Evolutionary conservation across 2,329 filamentous ascomycete species (phyloP).

Genomic region (Pseudocercospora ulei): DNA sequence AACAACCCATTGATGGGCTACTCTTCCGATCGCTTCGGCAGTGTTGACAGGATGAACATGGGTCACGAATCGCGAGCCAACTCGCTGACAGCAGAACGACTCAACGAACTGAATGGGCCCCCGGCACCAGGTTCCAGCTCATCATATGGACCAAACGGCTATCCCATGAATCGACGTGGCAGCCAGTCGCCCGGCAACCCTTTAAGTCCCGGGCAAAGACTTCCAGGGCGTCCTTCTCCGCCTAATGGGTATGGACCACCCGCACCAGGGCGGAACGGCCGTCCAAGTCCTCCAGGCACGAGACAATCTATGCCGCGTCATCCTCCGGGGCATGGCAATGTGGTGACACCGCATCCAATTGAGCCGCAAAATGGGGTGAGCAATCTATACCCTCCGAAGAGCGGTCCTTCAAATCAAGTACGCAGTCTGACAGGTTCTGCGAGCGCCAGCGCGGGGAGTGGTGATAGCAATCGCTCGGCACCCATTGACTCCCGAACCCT

Average conservation of each 20-base stretch:
- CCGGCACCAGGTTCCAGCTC: slow-evolving; percentile 14
- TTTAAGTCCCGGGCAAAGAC: slow-evolving; percentile 52
- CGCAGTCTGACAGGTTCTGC: slow-evolving; percentile 99
- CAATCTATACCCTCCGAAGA: slow-evolving; percentile 84
- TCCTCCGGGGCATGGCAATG: slow-evolving; percentile 75
- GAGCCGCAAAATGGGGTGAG: slow-evolving; percentile 99
- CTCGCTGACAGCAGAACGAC: slow-evolving; percentile 74
- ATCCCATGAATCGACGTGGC: slow-evolving; percentile 55
- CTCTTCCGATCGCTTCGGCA: slow-evolving; percentile 87
- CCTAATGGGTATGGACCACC: slow-evolving; percentile 39
- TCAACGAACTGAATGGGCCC: slow-evolving; percentile 54
- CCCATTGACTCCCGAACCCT: slow-evolving; percentile 77
- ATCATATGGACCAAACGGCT: slow-evolving; percentile 37
- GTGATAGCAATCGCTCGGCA: slow-evolving; percentile 64
- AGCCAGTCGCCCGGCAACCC: slow-evolving; percentile 83
- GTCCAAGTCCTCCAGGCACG: slow-evolving; percentile 68
- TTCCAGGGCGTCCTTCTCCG: slow-evolving; percentile 39
- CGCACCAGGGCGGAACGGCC: slow-evolving; percentile 40
- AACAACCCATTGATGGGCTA: slow-evolving; percentile 87
- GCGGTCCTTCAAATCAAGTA: slow-evolving; percentile 56
- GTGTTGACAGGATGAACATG: slow-evolving; percentile 77
- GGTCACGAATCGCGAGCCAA: slow-evolving; percentile 80
- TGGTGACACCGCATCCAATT: slow-evolving; percentile 80
- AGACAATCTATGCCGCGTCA: slow-evolving; percentile 75
- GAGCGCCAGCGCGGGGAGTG: slow-evolving; percentile 96